phyloP scores from a whole-genome alignment of 139 green algal genomes.

The Bryopsis sp. region DNA sequence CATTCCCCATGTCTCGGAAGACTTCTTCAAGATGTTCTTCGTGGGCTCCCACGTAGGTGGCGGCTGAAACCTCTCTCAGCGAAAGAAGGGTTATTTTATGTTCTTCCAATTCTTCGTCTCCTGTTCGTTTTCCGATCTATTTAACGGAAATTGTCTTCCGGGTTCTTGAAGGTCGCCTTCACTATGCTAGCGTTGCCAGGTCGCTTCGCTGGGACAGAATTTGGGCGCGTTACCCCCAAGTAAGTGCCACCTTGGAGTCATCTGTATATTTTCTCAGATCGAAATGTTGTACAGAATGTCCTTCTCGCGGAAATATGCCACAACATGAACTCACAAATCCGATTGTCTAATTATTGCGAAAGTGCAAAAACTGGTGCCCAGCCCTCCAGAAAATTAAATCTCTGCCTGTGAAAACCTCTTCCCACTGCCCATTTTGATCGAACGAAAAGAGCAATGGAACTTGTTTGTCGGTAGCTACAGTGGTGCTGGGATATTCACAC shows the following conservation, averaged over 20 bases:
- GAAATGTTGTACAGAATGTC: background rate
- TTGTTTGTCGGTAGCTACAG: background rate
- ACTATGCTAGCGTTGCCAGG: conserved; percentile 31
- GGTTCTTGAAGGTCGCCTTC: conserved; percentile 31
- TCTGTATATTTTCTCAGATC: conserved; percentile 3
- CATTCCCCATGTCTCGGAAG: conserved; percentile 42
- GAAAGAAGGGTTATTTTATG: background rate
- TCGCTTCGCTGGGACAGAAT: conserved; percentile 38
- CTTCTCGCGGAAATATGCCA: background rate
- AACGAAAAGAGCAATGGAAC: background rate
- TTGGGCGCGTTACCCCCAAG: conserved; percentile 38
- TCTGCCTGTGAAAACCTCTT: background rate
- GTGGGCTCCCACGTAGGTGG: conserved; percentile 34
- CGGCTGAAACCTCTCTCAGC: background rate
- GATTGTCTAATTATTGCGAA: background rate
- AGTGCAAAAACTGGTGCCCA: background rate
- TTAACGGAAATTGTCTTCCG: background rate
- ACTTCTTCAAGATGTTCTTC: conserved; percentile 54
- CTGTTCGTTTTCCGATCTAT: background rate
- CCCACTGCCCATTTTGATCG: background rate
- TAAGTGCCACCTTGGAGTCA: conserved; percentile 16
- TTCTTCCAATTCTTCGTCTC: background rate
- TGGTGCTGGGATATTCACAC: background rate
- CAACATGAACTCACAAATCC: background rate
- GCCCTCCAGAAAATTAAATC: background rate